Evolutionary conservation across 352 stramenopile genomes (phyloP), one percentile per base, ranked within the genome.

Genomic region (Pythium dissimile): DNA sequence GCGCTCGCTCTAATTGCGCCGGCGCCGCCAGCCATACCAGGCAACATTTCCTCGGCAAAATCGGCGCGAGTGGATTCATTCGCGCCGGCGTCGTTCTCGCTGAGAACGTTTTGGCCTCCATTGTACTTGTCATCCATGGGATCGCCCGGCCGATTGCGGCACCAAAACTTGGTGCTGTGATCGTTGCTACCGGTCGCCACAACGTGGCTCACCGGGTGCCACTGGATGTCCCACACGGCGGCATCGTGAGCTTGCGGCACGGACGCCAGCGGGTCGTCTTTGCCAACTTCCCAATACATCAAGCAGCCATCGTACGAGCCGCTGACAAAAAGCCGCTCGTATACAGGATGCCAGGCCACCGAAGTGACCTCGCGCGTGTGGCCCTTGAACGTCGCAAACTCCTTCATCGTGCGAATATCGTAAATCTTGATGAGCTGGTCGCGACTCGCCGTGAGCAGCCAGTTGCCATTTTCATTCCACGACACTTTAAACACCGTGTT

Each of bases 361-460:
- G 88, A 96, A 2, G 96, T 98, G 5, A 99, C 95, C 75, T 99
- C 94, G 34, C 97, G 95, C 67, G 95, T 77, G 76, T 99, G 96
- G 13, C 94, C 95, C 62, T 98, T 97, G 30, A 99, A 77, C 23
- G 92, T 98, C 38, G 84, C 86, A 67, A 96, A 91, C 65, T 97
- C 90, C 67, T 96, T 98, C 75, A 99, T 94, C 43, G 87, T 97
- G 34, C 97, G 90, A 54, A 99, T 98, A 68, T 99, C 97, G 72
- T 98, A 99, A 32, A 99, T 82, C 73, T 99, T 99, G 59, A 99
- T 98, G 32, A 98, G 72, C 63, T 99, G 95, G 77, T 99, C 97
- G n/a, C 95, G 79, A 75, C 88, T 98, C 11, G 89, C 91, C 34
- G 95, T 99, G 26, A 98, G 75, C 49, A 99, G 59, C 96, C 96